These are phyloP conservation scores for Thuja plicata DNA, from an alignment of 83 land plant species.

Conservation along the genomic window DNA sequence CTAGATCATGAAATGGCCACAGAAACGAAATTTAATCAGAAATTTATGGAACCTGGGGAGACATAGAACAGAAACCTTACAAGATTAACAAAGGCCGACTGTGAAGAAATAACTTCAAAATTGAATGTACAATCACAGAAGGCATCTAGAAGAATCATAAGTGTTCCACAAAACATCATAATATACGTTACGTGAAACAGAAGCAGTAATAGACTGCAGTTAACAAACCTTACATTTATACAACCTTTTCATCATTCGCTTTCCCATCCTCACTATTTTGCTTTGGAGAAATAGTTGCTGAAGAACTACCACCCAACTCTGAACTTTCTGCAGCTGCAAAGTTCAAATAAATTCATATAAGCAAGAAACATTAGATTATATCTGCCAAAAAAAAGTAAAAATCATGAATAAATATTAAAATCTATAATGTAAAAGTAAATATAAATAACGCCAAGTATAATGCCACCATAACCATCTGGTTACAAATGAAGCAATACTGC, in stretches of 20 bases:
- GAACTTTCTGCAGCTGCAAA: constrained; percentile 34
- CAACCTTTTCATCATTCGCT: background rate
- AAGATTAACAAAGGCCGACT: background rate
- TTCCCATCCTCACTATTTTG: constrained; percentile 1
- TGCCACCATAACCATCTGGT: background rate
- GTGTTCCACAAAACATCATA: background rate
- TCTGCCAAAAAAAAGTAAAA: background rate
- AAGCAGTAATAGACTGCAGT: background rate
- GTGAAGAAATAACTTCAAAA: background rate
- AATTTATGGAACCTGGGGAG: background rate
- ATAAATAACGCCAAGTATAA: background rate
- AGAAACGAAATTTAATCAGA: background rate
- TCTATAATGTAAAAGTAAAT: background rate
- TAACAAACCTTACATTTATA: background rate
- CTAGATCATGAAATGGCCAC: background rate
- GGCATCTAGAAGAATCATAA: constrained; percentile 1
- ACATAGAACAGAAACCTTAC: background rate
- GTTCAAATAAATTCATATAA: background rate
- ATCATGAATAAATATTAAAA: background rate
- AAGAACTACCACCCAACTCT: constrained; percentile 27
- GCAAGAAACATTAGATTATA: background rate
- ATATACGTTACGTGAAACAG: background rate
- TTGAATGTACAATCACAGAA: background rate
- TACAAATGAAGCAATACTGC: background rate
- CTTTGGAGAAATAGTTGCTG: constrained; percentile 7